Conservation (phyloP, 352 stramenopile genomes). For the Pilasporangium apinafurcum region DNA sequence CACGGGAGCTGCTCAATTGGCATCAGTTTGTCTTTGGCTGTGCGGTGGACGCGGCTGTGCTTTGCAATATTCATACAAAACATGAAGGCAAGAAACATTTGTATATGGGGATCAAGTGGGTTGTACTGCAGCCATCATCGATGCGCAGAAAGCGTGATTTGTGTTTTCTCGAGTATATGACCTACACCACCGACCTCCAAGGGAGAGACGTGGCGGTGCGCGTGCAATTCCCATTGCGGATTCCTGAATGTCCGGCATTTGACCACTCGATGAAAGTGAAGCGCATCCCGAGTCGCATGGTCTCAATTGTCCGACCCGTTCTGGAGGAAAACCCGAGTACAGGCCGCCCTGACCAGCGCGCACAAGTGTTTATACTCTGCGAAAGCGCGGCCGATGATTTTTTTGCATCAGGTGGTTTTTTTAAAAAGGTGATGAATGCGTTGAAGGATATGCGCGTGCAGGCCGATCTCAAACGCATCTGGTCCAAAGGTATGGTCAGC, state of each 20-base stretch:
- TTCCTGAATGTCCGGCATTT: constrained; percentile 55
- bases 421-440: constrained; percentile 44
- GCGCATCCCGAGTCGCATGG: constrained; percentile 43
- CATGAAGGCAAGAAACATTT: constrained; percentile 18
- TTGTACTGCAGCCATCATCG: constrained; percentile 42
- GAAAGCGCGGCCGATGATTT: constrained; percentile 30
- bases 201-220: constrained; percentile 61
- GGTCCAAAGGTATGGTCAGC: constrained; percentile 37
- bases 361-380: constrained; percentile 52
- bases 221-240: constrained; percentile 53
- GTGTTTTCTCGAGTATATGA: constrained; percentile 74
- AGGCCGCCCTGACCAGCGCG: too few relatives aligned
- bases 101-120: constrained; percentile 83
- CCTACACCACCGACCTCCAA: constrained; percentile 52
- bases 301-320: constrained; percentile 37
- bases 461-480: constrained; percentile 58
- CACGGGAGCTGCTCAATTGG: constrained; percentile 55
- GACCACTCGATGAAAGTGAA: constrained; percentile 40
- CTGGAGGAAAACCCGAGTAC: constrained; percentile 30
- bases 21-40: constrained; percentile 67
- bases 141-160: constrained; percentile 62
- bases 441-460: constrained; percentile 51
- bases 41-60: constrained; percentile 54
- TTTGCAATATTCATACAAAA: constrained; percentile 68
- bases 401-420: constrained; percentile 15